Base-by-base conservation (phyloP, 2,329 filamentous ascomycete genomes). In the Hymenoscyphus occultus region DNA sequence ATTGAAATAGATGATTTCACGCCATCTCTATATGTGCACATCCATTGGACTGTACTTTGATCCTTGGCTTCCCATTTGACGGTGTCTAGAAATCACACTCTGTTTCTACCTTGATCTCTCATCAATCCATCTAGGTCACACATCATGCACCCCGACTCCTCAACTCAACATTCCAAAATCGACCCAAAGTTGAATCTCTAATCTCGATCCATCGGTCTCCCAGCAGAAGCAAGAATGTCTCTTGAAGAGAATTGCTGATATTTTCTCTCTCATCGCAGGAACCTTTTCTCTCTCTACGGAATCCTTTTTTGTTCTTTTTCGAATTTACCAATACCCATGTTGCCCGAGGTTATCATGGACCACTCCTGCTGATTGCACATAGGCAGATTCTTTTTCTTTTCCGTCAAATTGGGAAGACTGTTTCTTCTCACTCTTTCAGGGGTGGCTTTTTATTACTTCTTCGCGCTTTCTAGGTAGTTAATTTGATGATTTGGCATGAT, bases 291-390 rank as follows among this genome's bases (percentile, higher is more conserved):
- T 39, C n/a, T 57, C 54, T 5, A 39, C 56, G 31, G 2, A 16
- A 57, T 13, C 7, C 12, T 22, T 32, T 3, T 32, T 35, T 16
- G 16, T 39, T 19, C 54, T 57, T 13, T 56, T 35, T 35, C 19
- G n/a, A 3, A 51, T 7, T 10, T 3, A 48, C n/a, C 19, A 51
- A 48, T 22, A 48, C 19, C 19, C 48, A 22, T 54, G 9, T 54
- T 54, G 45, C 22, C 48, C 19, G 19, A 28, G 22, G 19, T 54
- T 14, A 31, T 5, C 16, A 32, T 19, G 56, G 56, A 57, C 31
- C 56, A 28, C 45, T 35, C 39, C 32, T n/a, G 59, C 59, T 60
- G 59, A 60, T 60, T 60, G 59, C 59, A 60, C 39, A 60, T 60
- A 60, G 59, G 59, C 28, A 59, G 39, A 22, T 59, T 28, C 10